A percentile compares a stretch with the other conserved stretches of the same genome.
Conservation (phyloP, 1,139 yeast species). For the Blastobotrys arbuscula region DNA sequence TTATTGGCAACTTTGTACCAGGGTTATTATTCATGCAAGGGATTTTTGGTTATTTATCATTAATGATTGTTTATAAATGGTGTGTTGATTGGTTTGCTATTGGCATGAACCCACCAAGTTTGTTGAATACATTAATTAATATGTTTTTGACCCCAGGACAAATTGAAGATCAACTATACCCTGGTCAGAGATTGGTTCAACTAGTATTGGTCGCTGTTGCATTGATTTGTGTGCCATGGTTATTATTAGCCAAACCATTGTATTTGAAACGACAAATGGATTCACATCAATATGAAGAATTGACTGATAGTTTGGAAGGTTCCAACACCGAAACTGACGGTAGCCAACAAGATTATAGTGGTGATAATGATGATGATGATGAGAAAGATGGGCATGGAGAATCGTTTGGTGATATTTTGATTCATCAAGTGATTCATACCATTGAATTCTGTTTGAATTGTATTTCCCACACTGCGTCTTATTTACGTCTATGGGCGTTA, state of each 20-base stretch:
- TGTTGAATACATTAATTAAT: conserved; percentile 88
- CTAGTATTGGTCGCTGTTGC: conserved; percentile 69
- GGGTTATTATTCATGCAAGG: conserved; percentile 93
- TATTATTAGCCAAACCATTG: conserved; percentile 81
- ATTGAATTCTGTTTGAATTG: conserved; percentile 97
- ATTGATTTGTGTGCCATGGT: conserved; percentile 90
- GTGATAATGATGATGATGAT: conserved; percentile 30
- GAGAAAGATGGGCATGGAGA: conserved; percentile 44
- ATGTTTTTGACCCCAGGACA: conserved; percentile 94
- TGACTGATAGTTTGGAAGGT: conserved; percentile 28
- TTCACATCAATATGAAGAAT: conserved; percentile 29
- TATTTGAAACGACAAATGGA: conserved; percentile 47
- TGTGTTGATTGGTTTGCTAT: conserved; percentile 80
- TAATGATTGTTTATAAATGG: conserved; percentile 92
- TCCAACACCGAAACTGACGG: conserved; percentile 16
- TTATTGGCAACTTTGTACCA: conserved; percentile 90
- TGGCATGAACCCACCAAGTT: conserved; percentile 80
- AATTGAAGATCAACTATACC: conserved; percentile 74
- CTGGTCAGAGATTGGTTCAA: conserved; percentile 81
- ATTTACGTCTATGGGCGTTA: conserved; percentile 93
- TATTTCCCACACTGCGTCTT: conserved; percentile 97
- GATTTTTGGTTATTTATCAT: conserved; percentile 83
- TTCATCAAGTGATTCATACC: conserved; percentile 97
- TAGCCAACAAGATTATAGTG: conserved; percentile 28
- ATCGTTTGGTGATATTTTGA: conserved; percentile 87